Evolutionary conservation across 495 filamentous ascomycete genomes (phyloP).

Genomic region (Penicillium angulare): DNA sequence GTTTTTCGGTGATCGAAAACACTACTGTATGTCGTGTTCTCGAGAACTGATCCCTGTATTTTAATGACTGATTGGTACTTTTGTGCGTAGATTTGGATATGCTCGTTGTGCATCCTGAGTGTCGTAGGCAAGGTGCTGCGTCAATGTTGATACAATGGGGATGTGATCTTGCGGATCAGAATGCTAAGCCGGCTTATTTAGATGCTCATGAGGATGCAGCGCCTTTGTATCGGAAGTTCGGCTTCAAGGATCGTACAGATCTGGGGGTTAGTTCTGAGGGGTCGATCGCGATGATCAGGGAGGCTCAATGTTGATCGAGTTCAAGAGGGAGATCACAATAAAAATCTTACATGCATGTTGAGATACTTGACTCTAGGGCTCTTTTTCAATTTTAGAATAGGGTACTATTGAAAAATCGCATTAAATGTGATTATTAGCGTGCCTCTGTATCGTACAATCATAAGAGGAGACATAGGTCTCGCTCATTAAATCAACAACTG

Average conservation of each 20-base stretch:
- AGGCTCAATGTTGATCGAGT: background rate
- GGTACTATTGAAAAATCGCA: too few relatives aligned
- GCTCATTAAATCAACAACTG: background rate
- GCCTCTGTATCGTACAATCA: too few relatives aligned
- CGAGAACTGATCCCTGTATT: background rate
- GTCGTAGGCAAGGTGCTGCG: slow-evolving; percentile 48
- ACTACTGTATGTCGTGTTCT: slow-evolving; percentile 18
- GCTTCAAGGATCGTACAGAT: slow-evolving; percentile 25
- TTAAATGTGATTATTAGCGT: too few relatives aligned
- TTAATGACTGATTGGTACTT: background rate
- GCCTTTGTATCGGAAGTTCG: slow-evolving; percentile 27
- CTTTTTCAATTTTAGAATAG: too few relatives aligned
- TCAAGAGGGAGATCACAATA: too few relatives aligned
- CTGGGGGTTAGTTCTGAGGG: slow-evolving; percentile 3
- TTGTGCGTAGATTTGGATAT: slow-evolving; percentile 41
- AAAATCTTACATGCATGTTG: too few relatives aligned
- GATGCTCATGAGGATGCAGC: slow-evolving; percentile 31
- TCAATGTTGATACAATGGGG: slow-evolving; percentile 51
- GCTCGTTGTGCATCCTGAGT: slow-evolving; percentile 49
- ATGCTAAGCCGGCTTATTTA: slow-evolving; percentile 28
- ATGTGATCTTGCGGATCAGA: slow-evolving; percentile 38
- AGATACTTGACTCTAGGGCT: too few relatives aligned
- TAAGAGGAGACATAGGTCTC: too few relatives aligned
- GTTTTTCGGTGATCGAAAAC: slow-evolving; percentile 21
- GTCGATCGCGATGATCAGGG: slow-evolving; percentile 7